Evolutionary conservation across 768 basidiomycete species (phyloP).

Genomic region (Amanita subjunquillea): DNA sequence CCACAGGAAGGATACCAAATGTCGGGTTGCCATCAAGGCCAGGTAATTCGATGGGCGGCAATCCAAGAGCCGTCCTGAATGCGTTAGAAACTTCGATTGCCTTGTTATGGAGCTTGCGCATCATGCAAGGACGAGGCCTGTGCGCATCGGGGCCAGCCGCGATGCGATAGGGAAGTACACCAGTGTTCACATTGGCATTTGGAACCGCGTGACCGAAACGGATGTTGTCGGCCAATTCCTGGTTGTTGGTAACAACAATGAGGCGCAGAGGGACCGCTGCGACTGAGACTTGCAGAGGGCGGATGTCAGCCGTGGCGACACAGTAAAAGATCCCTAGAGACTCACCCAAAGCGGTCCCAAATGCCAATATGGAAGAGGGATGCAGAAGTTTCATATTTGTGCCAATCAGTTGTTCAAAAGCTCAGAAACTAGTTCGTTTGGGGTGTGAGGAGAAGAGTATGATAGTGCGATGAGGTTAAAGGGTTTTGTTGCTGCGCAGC

Average conservation of each 20-base stretch:
- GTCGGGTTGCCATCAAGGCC: conserved; percentile 1
- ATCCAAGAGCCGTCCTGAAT: conserved; percentile 45
- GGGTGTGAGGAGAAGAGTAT: not conserved
- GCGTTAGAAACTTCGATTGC: conserved; percentile 40
- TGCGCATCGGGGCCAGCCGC: not conserved
- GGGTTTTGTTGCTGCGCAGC: not conserved
- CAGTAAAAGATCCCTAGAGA: not conserved
- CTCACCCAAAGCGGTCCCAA: conserved; percentile 2
- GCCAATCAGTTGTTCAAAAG: not conserved
- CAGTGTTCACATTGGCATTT: conserved; percentile 17
- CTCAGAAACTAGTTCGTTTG: not conserved
- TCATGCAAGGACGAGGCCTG: not conserved
- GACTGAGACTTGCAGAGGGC: not conserved
- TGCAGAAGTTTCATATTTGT: not conserved
- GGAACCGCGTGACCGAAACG: conserved; percentile 28
- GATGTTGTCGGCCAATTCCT: conserved; percentile 15
- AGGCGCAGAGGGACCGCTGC: conserved; percentile 2
- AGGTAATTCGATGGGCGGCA: conserved; percentile 32
- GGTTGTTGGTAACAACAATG: conserved; percentile 13
- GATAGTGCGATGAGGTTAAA: not conserved
- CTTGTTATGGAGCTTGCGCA: conserved; percentile 29
- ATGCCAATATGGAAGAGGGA: not conserved
- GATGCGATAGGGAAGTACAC: conserved; percentile 9
- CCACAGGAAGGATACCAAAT: conserved; percentile 6
- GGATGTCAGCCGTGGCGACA: not conserved